Conservation (phyloP, 2,329 filamentous ascomycete species). For the Talaromyces sp. region DNA sequence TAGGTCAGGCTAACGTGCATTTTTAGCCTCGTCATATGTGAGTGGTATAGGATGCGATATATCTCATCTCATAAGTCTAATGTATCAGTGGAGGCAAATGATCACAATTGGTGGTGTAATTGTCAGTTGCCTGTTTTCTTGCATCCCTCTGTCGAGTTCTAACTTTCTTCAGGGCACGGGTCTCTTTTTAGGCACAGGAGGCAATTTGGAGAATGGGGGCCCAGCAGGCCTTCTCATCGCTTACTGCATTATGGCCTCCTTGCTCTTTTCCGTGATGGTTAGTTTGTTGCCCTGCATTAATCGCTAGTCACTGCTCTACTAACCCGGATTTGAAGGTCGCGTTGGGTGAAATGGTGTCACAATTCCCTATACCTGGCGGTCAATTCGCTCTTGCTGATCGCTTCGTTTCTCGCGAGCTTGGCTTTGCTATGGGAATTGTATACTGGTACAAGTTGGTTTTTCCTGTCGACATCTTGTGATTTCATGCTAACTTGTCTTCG, state of each 20-base stretch:
- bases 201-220: slow-evolving; percentile 48
- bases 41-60: background rate
- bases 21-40: slow-evolving; percentile 9
- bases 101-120: slow-evolving; percentile 19
- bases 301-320: background rate
- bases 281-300: background rate
- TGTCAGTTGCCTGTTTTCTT: background rate
- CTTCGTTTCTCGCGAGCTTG: slow-evolving; percentile 39
- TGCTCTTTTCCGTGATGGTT: slow-evolving; percentile 26
- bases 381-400: slow-evolving; percentile 41
- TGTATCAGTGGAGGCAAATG: slow-evolving; percentile 15
- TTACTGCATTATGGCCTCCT: slow-evolving; percentile 46
- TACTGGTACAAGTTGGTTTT: slow-evolving; percentile 46
- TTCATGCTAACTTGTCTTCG: background rate
- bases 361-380: slow-evolving; percentile 41
- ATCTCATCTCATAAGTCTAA: background rate
- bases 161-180: slow-evolving; percentile 41
- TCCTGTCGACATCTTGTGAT: background rate
- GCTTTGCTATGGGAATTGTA: slow-evolving; percentile 40
- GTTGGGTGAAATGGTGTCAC: slow-evolving; percentile 38
- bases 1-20: background rate
- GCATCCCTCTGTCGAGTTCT: background rate
- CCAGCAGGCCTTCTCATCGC: slow-evolving; percentile 50
- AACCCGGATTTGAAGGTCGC: slow-evolving; percentile 43
- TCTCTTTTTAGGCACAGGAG: slow-evolving; percentile 51